These are phyloP conservation scores for Wickerhamomyces sydowiorum DNA, from an alignment of 805 yeast species.

Conservation along the genomic window DNA sequence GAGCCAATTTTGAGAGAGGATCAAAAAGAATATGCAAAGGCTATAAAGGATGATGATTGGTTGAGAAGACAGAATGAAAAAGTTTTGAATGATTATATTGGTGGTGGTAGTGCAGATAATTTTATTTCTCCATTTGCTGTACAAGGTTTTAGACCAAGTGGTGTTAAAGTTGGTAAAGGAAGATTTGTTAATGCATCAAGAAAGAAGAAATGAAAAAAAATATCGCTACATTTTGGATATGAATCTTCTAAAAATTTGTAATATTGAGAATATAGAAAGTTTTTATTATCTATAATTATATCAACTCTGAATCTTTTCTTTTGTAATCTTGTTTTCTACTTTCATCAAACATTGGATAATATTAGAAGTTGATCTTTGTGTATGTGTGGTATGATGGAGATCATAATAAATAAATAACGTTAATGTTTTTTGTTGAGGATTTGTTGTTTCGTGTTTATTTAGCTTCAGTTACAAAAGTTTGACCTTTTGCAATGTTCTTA, in stretches of 20 bases:
- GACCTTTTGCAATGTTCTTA: constrained; percentile 92
- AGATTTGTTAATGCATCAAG: constrained; percentile 69
- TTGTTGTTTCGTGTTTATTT: constrained; percentile 39
- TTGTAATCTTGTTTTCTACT: no score
- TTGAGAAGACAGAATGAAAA: constrained; percentile 82
- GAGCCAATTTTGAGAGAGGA: constrained; percentile 77
- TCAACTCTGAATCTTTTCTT: no score
- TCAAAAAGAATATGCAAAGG: constrained; percentile 88
- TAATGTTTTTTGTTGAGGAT: not conserved
- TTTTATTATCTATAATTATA: no score
- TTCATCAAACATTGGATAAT: no score
- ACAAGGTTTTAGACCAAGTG: constrained; percentile 54
- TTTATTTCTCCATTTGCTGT: constrained; percentile 82
- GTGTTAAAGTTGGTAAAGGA: constrained; percentile 82
- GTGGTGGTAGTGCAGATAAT: constrained; percentile 90
- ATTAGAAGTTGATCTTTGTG: no score
- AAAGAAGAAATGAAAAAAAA: constrained; percentile 23
- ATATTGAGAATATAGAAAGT: no score
- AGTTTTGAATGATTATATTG: constrained; percentile 80
- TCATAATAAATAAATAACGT: not conserved
- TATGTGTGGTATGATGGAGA: no score
- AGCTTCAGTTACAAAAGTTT: constrained; percentile 72
- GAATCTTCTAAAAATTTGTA: not conserved
- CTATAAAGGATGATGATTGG: constrained; percentile 85
- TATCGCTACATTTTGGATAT: not conserved